These are phyloP conservation scores for Pythium sukuiense DNA, from an alignment of 352 stramenopile genomes.

Conservation along the genomic window DNA sequence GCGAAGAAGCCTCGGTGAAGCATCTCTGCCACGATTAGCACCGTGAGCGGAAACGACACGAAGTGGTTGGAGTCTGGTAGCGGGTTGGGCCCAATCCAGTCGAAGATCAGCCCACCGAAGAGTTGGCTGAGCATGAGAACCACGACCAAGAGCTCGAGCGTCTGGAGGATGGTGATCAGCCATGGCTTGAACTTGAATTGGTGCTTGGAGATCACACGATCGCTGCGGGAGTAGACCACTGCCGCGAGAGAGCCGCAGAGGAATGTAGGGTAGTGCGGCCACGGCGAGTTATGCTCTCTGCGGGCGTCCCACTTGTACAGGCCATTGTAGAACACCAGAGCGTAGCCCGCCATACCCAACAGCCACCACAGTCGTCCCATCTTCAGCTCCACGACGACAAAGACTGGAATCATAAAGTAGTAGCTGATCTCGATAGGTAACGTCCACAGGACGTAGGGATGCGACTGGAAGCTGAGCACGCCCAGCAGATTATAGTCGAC, in stretches of 20 bases:
- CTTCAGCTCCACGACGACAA: constrained; percentile 23
- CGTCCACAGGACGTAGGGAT: constrained; percentile 22
- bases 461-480: constrained; percentile 33
- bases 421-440: constrained; percentile 39
- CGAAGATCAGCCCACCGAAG: constrained; percentile 39
- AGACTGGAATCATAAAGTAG: constrained; percentile 40
- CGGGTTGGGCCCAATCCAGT: constrained; percentile 35
- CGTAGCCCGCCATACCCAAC: not conserved
- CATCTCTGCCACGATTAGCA: constrained; percentile 42
- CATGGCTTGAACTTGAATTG: constrained; percentile 31
- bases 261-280: constrained; percentile 40
- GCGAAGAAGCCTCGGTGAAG: constrained; percentile 36
- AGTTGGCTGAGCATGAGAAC: constrained; percentile 35
- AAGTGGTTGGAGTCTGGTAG: constrained; percentile 34
- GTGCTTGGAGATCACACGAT: constrained; percentile 31
- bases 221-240: constrained; percentile 34
- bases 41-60: constrained; percentile 30
- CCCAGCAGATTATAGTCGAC: constrained; percentile 26
- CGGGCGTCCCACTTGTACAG: not conserved
- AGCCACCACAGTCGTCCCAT: not conserved
- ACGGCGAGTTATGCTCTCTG: not conserved
- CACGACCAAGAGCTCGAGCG: constrained; percentile 27
- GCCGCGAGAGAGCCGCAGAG: constrained; percentile 43
- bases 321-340: not conserved
- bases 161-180: constrained; percentile 23